Base-by-base conservation (phyloP, 768 basidiomycete genomes). In the Boletus subcaerulescens region DNA sequence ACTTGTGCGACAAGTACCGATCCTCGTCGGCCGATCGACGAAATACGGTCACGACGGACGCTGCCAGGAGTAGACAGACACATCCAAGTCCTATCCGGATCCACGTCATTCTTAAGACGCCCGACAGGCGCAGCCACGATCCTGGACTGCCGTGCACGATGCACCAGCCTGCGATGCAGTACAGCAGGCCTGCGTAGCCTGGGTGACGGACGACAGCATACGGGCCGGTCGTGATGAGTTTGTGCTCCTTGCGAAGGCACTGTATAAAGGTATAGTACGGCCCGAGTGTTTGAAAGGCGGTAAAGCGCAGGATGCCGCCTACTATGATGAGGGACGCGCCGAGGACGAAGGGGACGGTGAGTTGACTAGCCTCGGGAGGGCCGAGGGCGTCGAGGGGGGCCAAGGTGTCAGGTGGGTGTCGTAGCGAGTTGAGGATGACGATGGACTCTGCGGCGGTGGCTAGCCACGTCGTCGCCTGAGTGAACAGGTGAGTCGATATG, bases 201-300 rank as follows among this genome's bases (percentile, higher is more conserved):
- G 70, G 69, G 22, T 73, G 71, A 2, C 70, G 65, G 5, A 71
- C 60, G 31, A 64, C 32, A 0, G 56, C 18, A 26, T 71, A 73
- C 2, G 65, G 65, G 1, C 66, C 69, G 0, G 31, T 51, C 20
- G 65, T 71, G 15, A 71, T 42, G 15, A 73, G 57, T 29, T 43
- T 59, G 48, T 63, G 67, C 0, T 59, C 56, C 24, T 57, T 58
- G 24, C 58, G 55, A 10, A 68, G 17, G 33, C 59, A 57, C 13
- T 60, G 57, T 8, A 57, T 36, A 24, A 60, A 59, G 1, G 60
- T 69, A 29, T 61, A 71, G 32, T 49, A 43, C 1, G 45, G 47
- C 1, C 69, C 69, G 12, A 69, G 65, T 5, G 42, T 36, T 14
- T 41, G 56, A 15, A 53, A 62, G 22, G 57, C 54, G 10, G 36